These are phyloP conservation scores for Pelargonium myrrhifolium DNA, from an alignment of 441 rosid genomes.

Conservation along the genomic window DNA sequence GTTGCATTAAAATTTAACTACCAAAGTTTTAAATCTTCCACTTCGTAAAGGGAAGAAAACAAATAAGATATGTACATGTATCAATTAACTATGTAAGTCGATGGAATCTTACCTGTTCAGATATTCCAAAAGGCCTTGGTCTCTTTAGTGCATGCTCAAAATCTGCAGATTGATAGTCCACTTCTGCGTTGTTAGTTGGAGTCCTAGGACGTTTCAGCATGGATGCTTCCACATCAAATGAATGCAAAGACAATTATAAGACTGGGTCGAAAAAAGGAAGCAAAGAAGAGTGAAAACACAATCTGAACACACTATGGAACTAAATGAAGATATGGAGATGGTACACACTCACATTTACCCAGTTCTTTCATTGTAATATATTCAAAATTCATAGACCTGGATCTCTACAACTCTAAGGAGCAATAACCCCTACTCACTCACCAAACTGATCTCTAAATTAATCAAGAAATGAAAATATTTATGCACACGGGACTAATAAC, in stretches of 20 bases:
- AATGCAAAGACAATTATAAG: not conserved
- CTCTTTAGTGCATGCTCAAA: constrained; percentile 66
- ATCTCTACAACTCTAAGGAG: constrained; percentile 1
- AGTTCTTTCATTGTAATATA: not conserved
- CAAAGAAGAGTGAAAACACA: not conserved
- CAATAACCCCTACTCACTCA: not conserved
- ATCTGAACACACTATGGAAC: not conserved
- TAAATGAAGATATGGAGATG: not conserved
- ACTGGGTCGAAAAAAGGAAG: not conserved
- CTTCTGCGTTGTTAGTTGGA: constrained; percentile 40
- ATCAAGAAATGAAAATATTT: not conserved
- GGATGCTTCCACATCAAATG: constrained; percentile 32
- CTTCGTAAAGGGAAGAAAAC: not conserved
- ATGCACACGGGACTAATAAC: not conserved
- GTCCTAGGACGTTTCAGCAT: constrained; percentile 62
- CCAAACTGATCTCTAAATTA: not conserved
- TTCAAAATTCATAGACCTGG: constrained; percentile 1
- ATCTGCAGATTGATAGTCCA: constrained; percentile 73
- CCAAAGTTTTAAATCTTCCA: not conserved
- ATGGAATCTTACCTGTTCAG: constrained; percentile 46
- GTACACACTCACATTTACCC: not conserved
- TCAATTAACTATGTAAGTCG: not conserved
- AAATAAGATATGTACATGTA: not conserved
- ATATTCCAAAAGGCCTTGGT: constrained; percentile 51
- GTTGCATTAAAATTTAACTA: too few relatives aligned